These are phyloP conservation scores for Paraurostyla sp. DNA, from an alignment of 73 alveolate species.

Conservation along the genomic window DNA sequence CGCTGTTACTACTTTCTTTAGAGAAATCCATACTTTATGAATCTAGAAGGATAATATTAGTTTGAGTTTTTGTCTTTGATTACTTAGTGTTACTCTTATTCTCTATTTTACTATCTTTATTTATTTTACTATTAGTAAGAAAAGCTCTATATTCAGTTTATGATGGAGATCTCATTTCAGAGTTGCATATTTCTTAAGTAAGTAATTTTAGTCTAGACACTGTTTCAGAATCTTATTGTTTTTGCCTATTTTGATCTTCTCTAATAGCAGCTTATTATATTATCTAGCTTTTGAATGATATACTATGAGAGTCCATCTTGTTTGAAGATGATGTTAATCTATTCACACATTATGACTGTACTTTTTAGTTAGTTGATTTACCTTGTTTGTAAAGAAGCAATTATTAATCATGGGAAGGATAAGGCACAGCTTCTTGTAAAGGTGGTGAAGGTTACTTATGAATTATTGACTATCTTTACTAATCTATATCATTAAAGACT, in stretches of 20 bases:
- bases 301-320: no score
- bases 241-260: neutral
- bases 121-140: neutral
- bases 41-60: no score
- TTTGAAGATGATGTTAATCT: no score
- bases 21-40: no score
- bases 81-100: neutral
- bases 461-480: neutral
- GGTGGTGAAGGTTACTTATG: neutral
- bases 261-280: neutral
- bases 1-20: no score
- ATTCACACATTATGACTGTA: conserved; percentile 16
- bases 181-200: neutral
- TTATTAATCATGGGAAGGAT: neutral
- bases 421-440: neutral
- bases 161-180: neutral
- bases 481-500: neutral
- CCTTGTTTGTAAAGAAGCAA: neutral
- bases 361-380: neutral
- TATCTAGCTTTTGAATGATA: no score
- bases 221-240: conserved; percentile 26
- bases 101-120: neutral
- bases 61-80: no score
- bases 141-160: neutral
- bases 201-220: conserved; percentile 16